These are phyloP conservation scores for Erysimum cheiranthoides DNA, from an alignment of 345 rosid species.

Conservation along the genomic window DNA sequence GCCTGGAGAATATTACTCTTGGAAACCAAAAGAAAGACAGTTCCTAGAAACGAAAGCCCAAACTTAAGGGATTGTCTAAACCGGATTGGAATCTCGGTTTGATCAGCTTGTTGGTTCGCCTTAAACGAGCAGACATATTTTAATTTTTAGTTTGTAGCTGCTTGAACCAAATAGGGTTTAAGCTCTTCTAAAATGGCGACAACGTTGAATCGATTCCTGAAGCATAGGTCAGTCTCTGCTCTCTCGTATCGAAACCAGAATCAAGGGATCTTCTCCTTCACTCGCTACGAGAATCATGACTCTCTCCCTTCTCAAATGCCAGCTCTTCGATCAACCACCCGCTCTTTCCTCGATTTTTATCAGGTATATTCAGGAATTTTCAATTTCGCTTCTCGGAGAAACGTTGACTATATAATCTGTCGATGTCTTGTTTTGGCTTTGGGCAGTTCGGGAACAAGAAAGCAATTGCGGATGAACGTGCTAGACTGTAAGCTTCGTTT, in stretches of 20 bases:
- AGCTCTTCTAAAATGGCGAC: constrained; percentile 53
- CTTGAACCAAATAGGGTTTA: constrained; percentile 43
- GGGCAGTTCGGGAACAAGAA: constrained; percentile 71
- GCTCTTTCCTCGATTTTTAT: constrained; percentile 73
- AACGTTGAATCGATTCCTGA: constrained; percentile 53
- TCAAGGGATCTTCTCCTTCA: constrained; percentile 8
- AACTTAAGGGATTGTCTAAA: constrained; percentile 1
- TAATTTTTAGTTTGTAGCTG: neutral
- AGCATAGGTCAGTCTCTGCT: constrained; percentile 46
- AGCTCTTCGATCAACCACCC: constrained; percentile 57
- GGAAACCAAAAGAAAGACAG: neutral
- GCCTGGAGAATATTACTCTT: neutral
- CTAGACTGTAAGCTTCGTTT: constrained; percentile 71
- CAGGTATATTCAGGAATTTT: constrained; percentile 46
- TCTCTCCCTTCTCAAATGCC: constrained; percentile 50
- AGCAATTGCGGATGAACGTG: constrained; percentile 82
- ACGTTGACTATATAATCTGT: neutral
- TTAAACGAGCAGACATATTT: neutral
- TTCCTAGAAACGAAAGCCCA: neutral
- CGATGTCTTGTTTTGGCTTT: constrained; percentile 24
- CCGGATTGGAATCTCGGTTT: constrained; percentile 28
- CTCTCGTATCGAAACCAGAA: constrained; percentile 31
- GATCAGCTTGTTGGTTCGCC: constrained; percentile 10
- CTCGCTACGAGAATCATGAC: constrained; percentile 39
- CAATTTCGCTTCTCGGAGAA: neutral